Percentiles rank a stretch among this genome's conserved stretches.
These are phyloP conservation scores for Lantana camara DNA, from an alignment of 257 asterid species.

Conservation along the genomic window DNA sequence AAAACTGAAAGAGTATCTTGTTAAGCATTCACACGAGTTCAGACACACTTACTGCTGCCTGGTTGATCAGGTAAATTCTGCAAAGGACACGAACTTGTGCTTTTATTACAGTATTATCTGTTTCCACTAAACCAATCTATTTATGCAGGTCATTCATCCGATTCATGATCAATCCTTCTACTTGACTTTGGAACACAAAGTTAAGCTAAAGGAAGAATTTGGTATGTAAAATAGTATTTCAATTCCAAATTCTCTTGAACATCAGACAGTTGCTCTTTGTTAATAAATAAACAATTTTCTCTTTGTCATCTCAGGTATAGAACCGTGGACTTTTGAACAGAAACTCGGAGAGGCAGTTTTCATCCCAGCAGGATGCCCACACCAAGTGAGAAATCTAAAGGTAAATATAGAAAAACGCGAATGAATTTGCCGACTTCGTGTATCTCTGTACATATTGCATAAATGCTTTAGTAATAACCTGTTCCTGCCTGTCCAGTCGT, in stretches of 20 bases:
- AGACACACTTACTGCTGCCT: slow-evolving; percentile 85
- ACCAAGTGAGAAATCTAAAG: slow-evolving; percentile 95
- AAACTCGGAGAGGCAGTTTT: slow-evolving; percentile 90
- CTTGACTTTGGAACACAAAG: slow-evolving; percentile 71
- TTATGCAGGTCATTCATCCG: slow-evolving; percentile 80
- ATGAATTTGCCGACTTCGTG: not conserved
- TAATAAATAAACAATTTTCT: not conserved
- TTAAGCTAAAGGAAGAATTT: slow-evolving; percentile 76
- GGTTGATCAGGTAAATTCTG: slow-evolving; percentile 64
- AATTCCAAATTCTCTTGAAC: not conserved
- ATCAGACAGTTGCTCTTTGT: not conserved
- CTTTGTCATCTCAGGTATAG: slow-evolving; percentile 56
- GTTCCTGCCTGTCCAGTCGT: slow-evolving; percentile 58
- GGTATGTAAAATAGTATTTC: slow-evolving; percentile 44
- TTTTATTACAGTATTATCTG: not conserved
- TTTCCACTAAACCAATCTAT: slow-evolving; percentile 12
- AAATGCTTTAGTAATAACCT: not conserved
- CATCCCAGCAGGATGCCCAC: slow-evolving; percentile 99
- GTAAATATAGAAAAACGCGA: slow-evolving; percentile 32
- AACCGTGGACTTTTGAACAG: slow-evolving; percentile 95
- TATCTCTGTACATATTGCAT: not conserved
- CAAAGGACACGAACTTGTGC: not conserved
- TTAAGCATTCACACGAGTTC: slow-evolving; percentile 69
- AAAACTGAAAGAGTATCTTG: slow-evolving; percentile 68
- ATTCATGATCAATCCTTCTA: slow-evolving; percentile 93